Evolutionary conservation across 2,329 filamentous ascomycete genomes (phyloP).

Genomic region (Epichloe baconii): DNA sequence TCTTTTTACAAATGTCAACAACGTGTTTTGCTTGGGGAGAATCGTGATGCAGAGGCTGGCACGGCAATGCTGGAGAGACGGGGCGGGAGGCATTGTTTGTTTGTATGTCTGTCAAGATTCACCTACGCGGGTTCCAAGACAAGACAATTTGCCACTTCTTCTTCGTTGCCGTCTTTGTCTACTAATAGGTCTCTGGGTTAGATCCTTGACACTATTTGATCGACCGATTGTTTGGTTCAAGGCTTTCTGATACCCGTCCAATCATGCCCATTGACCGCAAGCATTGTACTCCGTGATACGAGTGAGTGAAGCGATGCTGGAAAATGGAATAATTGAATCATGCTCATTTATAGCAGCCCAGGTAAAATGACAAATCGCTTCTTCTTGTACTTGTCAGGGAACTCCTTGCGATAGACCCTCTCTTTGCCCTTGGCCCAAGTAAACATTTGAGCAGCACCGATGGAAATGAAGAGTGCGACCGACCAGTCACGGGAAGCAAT

Average conservation of each 20-base stretch:
- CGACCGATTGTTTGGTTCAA: too few species aligned
- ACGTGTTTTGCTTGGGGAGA: background rate
- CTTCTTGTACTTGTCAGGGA: constrained; percentile 88
- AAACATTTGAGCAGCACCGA: constrained; percentile 69
- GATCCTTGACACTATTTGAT: too few species aligned
- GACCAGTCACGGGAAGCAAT: constrained; percentile 68
- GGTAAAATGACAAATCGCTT: constrained; percentile 80
- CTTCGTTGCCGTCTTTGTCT: background rate
- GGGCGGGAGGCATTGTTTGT: background rate
- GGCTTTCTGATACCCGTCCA: too few species aligned
- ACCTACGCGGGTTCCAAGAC: background rate
- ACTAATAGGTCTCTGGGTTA: too few species aligned
- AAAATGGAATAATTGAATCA: too few species aligned
- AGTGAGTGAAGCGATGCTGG: too few species aligned
- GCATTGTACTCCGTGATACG: too few species aligned
- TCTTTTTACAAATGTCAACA: background rate
- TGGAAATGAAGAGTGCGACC: constrained; percentile 60
- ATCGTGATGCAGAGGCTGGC: background rate
- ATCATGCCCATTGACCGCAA: too few species aligned
- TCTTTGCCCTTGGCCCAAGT: constrained; percentile 89
- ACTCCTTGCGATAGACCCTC: constrained; percentile 75
- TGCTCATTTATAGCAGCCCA: constrained; percentile 48
- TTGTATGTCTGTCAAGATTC: background rate
- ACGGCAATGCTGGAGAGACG: background rate
- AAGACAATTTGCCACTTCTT: background rate